Evolutionary conservation across 305 asterid species (phyloP), one percentile per base, ranked within the genome.

Genomic region (Fraxinus ornus): DNA sequence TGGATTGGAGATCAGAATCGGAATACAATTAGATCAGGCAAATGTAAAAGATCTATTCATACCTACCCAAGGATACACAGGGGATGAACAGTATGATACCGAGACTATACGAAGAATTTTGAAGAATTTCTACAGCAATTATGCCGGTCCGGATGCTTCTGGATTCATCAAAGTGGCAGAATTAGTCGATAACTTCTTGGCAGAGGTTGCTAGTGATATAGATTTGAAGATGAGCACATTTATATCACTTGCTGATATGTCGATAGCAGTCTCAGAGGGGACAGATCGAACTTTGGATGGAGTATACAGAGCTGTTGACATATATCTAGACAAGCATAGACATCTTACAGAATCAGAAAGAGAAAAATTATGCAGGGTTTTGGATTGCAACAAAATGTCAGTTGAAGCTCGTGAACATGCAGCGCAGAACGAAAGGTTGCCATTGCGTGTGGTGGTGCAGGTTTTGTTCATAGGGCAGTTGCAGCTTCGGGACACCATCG

Each of bases 371-470:
- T 95, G 99, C 77, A 79, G 47, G 78, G 82, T 88, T 28, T 30
- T 95, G 82, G 98, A 94, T 19, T 93, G 91, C 80, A 88, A 22
- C 70, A 92, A 85, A 75, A 71, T 95, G 89, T 91, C 99, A 0
- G 44, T 77, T 0, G 97, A 91, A 70, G 97, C 98, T 30, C 80
- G 86, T 44, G 88, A 85, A 78, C 98, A 94, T 28, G 97, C 96
- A 1, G 94, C 94, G 0, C 84, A 76, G 73, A 95, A 92, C 35
- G 85, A 83, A 39, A 82, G 90, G 75, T 87, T 95, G 83, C 99
- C 99, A 7, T 21, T 93, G 72, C 84, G 99, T 0, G 84, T 91
- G 35, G 89, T 91, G 83, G 90, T 95, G 86, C 98, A 95, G 82
- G 92, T 89, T 10, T 57, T 95, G 76, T 93, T 94, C 33, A 85